A percentile compares a stretch with the other conserved stretches of the same genome.
Evolutionary conservation across 441 rosid genomes (phyloP).

Genomic region (Erodium moschatum): DNA sequence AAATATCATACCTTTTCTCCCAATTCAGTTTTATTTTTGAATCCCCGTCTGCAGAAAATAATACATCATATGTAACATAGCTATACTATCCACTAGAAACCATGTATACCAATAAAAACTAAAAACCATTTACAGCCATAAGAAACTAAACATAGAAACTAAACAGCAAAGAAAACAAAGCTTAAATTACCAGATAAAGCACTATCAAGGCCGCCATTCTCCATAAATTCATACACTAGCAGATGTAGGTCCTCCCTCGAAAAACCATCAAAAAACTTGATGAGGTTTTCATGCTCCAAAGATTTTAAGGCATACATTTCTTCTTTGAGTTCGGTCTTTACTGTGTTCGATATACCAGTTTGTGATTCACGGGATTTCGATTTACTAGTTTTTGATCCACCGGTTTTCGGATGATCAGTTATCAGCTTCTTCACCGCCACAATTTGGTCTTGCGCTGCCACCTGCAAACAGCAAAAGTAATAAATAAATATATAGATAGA

Average conservation of each 20-base stretch:
- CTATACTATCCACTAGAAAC: too few relatives aligned
- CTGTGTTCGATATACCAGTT: background rate
- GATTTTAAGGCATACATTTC: background rate
- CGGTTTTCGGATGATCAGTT: background rate
- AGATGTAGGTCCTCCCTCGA: background rate
- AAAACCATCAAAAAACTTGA: background rate
- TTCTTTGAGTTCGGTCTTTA: background rate
- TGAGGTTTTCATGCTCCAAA: background rate
- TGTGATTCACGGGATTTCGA: too few relatives aligned
- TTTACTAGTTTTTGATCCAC: too few relatives aligned
- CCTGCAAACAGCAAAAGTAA: background rate
- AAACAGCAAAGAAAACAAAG: background rate
- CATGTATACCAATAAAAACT: too few relatives aligned
- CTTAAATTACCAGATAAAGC: background rate
- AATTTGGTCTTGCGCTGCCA: background rate
- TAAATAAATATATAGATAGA: too few relatives aligned
- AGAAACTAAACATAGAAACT: too few relatives aligned
- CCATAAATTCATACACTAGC: background rate
- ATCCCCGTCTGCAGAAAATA: background rate
- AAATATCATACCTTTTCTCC: background rate
- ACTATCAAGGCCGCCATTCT: background rate
- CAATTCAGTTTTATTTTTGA: background rate
- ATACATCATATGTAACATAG: too few relatives aligned
- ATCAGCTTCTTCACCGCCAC: constrained; percentile 6
- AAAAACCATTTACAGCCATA: too few relatives aligned